phyloP scores from a whole-genome alignment of 257 asterid genomes.

The Nemophila menziesii region DNA sequence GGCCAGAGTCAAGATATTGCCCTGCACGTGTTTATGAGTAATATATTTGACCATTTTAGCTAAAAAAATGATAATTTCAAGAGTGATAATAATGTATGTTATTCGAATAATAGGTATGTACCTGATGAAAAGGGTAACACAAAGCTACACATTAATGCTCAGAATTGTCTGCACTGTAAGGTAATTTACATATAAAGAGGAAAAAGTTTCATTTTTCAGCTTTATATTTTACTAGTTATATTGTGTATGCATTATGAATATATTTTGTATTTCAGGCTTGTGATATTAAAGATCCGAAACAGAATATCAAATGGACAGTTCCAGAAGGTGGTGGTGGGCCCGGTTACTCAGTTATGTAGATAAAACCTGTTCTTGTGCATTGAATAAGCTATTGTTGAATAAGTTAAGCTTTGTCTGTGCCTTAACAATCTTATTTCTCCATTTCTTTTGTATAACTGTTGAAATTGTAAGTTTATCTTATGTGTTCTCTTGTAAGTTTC shows the following conservation, averaged over 20 bases:
- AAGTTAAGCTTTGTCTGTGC: too few relatives aligned
- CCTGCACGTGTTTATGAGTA: constrained; percentile 97
- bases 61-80: not conserved
- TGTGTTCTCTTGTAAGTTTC: too few relatives aligned
- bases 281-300: constrained; percentile 86
- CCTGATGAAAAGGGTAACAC: constrained; percentile 50
- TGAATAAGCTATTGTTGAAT: too few relatives aligned
- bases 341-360: constrained; percentile 74
- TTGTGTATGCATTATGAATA: not conserved
- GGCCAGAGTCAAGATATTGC: constrained; percentile 88
- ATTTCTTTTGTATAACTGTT: too few relatives aligned
- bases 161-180: constrained; percentile 96
- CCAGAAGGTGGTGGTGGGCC: constrained; percentile 99
- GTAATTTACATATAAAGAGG: constrained; percentile 24
- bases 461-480: too few relatives aligned
- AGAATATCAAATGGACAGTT: constrained; percentile 86
- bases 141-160: constrained; percentile 91
- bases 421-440: too few relatives aligned
- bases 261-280: constrained; percentile 54
- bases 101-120: constrained; percentile 37
- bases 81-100: constrained; percentile 1
- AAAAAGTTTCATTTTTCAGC: not conserved
- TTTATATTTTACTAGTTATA: not conserved
- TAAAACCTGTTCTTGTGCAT: not conserved
- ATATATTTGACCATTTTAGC: constrained; percentile 11